These are phyloP conservation scores for Collybia sordida DNA, from an alignment of 768 basidiomycete species.

Conservation along the genomic window DNA sequence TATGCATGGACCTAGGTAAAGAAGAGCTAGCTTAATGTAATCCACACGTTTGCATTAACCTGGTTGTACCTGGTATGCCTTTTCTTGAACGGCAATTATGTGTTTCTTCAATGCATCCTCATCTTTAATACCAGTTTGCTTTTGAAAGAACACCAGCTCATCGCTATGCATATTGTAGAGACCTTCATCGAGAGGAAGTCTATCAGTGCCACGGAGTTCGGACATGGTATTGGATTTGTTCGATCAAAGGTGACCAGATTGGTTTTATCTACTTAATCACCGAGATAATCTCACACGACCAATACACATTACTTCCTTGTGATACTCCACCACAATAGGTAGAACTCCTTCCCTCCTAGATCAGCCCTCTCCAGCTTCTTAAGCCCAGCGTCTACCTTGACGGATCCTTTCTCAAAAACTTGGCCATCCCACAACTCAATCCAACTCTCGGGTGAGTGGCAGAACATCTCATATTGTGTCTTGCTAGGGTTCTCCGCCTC, in stretches of 20 bases:
- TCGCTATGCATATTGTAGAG: slow-evolving; percentile 24
- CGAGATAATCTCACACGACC: no score
- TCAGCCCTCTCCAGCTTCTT: slow-evolving; percentile 12
- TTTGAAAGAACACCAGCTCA: slow-evolving; percentile 33
- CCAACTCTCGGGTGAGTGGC: slow-evolving; percentile 38
- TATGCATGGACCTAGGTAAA: slow-evolving; percentile 30
- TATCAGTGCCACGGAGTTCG: neutral
- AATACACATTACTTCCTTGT: neutral
- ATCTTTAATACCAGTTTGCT: slow-evolving; percentile 33
- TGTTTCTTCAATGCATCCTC: slow-evolving; percentile 37
- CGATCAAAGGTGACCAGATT: no score
- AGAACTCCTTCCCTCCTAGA: neutral
- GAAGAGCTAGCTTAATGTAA: no score
- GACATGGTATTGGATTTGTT: no score
- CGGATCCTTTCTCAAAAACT: slow-evolving; percentile 29
- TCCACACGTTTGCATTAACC: neutral
- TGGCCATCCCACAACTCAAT: slow-evolving; percentile 32
- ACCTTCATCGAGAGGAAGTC: slow-evolving; percentile 17
- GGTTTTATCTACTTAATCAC: no score
- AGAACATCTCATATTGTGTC: slow-evolving; percentile 21
- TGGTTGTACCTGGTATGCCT: slow-evolving; percentile 22
- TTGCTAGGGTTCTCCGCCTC: no score
- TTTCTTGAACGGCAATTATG: slow-evolving; percentile 34
- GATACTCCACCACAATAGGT: neutral
- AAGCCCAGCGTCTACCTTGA: slow-evolving; percentile 27